Conservation (phyloP, 768 basidiomycete genomes). For the Boletus barrowsii region DNA sequence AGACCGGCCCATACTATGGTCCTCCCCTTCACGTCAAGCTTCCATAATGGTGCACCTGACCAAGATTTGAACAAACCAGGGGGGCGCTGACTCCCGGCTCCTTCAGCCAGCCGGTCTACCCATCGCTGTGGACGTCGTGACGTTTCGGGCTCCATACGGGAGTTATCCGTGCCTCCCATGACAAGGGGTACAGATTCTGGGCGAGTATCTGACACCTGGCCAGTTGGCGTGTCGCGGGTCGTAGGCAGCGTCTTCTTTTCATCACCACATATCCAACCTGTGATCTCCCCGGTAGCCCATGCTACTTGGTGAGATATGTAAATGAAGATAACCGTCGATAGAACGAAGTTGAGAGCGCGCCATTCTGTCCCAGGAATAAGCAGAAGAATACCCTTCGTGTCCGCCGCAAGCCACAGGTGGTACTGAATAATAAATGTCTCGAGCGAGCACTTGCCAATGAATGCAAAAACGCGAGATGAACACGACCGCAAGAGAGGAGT, state of each 20-base stretch:
- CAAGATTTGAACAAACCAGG: conserved; percentile 30
- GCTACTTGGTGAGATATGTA: conserved; percentile 77
- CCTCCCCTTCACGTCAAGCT: conserved; percentile 42
- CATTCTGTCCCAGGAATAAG: conserved; percentile 72
- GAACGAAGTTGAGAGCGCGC: conserved; percentile 73
- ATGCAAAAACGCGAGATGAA: conserved; percentile 67
- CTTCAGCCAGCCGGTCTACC: conserved; percentile 49
- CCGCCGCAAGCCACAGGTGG: conserved; percentile 82
- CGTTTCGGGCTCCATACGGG: conserved; percentile 34
- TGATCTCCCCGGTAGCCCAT: conserved; percentile 70
- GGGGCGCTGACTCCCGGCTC: conserved; percentile 18
- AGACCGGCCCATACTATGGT: conserved; percentile 39
- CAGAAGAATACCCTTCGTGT: conserved; percentile 78
- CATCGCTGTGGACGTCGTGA: conserved; percentile 42
- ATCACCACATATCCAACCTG: conserved; percentile 51
- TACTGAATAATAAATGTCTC: conserved; percentile 93
- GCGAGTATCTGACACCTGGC: background rate
- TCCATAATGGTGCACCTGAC: conserved; percentile 30
- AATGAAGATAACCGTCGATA: conserved; percentile 76
- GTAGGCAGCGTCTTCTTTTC: conserved; percentile 24
- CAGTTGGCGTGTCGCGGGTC: conserved; percentile 10
- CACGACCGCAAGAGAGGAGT: conserved; percentile 66
- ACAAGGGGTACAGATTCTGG: conserved; percentile 13
- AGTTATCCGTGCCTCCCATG: background rate
- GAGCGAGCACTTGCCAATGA: conserved; percentile 82